Evolutionary conservation across 2,329 filamentous ascomycete genomes (phyloP).

Genomic region (Fusarium clavum): DNA sequence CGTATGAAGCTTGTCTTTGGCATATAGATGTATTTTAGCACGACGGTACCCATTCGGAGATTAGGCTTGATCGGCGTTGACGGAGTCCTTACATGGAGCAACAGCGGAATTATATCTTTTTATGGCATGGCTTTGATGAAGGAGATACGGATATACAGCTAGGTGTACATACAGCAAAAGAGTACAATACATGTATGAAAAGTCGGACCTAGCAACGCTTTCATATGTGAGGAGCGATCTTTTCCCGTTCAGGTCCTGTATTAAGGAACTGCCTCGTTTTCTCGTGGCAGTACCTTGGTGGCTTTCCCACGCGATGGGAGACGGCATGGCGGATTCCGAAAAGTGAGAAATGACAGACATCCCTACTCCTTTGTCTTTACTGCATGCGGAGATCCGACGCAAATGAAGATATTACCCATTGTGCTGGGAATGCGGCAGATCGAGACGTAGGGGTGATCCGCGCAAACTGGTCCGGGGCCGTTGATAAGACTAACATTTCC

Average conservation of each 20-base stretch:
- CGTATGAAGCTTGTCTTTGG: constrained; percentile 71
- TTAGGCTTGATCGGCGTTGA: constrained; percentile 42
- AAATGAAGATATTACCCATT: constrained; percentile 31
- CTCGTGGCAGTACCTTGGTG: neutral
- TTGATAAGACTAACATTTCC: constrained; percentile 25
- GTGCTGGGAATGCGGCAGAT: neutral
- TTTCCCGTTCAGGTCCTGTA: constrained; percentile 9
- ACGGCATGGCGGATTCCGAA: constrained; percentile 6
- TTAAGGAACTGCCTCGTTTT: neutral
- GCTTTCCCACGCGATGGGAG: constrained; percentile 18
- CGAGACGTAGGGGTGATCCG: constrained; percentile 12
- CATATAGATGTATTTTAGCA: constrained; percentile 60
- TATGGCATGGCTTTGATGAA: constrained; percentile 20
- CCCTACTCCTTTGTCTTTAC: constrained; percentile 23
- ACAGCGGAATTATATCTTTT: constrained; percentile 28
- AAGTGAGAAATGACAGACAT: neutral
- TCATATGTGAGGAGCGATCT: constrained; percentile 10
- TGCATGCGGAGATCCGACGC: constrained; percentile 16
- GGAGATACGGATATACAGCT: constrained; percentile 16
- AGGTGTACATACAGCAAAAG: constrained; percentile 22
- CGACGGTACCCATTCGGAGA: constrained; percentile 5
- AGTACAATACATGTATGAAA: constrained; percentile 3
- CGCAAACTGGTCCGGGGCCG: constrained; percentile 17
- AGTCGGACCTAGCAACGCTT: neutral
- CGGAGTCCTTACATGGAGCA: constrained; percentile 34